Evolutionary conservation across 345 rosid species (phyloP).

Genomic region (Euphorbia tirucalli): DNA sequence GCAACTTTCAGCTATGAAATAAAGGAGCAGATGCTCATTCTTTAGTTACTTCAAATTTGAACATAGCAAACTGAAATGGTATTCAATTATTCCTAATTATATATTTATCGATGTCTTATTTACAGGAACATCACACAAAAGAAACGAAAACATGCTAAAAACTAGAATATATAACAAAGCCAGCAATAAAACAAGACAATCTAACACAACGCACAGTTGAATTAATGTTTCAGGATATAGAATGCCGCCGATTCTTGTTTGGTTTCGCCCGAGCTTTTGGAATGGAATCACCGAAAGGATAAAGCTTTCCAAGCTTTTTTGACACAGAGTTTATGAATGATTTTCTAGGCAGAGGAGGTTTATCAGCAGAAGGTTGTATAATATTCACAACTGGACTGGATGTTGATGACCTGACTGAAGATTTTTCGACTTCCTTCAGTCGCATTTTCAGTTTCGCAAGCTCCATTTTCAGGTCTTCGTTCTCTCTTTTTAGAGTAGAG

Average conservation of each 20-base stretch:
- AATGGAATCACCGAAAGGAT: constrained; percentile 59
- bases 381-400: constrained; percentile 32
- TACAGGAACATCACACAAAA: constrained; percentile 35
- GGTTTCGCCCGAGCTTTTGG: constrained; percentile 58
- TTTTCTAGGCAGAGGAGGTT: constrained; percentile 76
- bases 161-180: constrained; percentile 9
- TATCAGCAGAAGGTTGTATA: constrained; percentile 52
- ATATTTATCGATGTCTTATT: constrained; percentile 16
- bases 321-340: constrained; percentile 77
- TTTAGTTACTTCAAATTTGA: too few relatives aligned
- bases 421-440: constrained; percentile 65
- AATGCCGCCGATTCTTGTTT: constrained; percentile 74
- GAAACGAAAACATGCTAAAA: neutral
- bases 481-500: constrained; percentile 60
- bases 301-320: constrained; percentile 69
- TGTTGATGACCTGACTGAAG: constrained; percentile 22
- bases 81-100: neutral
- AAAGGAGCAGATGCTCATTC: too few relatives aligned
- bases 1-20: too few relatives aligned
- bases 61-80: too few relatives aligned
- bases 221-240: constrained; percentile 58
- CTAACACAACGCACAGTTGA: neutral
- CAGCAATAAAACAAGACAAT: neutral
- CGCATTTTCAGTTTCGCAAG: constrained; percentile 80
- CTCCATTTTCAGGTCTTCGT: constrained; percentile 77